Evolutionary conservation across 805 yeast genomes (phyloP).

Genomic region (Hanseniaspora meyeri): DNA sequence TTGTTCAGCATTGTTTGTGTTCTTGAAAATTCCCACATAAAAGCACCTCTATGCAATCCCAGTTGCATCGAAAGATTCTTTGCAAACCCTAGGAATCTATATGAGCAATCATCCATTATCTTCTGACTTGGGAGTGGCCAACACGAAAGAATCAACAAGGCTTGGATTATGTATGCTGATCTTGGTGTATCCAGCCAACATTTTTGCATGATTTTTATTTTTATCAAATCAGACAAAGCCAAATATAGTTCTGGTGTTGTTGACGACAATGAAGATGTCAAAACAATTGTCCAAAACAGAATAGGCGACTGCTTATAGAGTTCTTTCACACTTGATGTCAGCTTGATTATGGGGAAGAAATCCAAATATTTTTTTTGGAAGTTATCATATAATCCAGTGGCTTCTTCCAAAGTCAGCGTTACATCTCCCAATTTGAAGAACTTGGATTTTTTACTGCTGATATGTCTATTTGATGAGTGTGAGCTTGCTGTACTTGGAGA

Average conservation of each 20-base stretch:
- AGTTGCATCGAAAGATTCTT: slow-evolving; percentile 72
- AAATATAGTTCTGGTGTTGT: slow-evolving; percentile 76
- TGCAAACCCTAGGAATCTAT: slow-evolving; percentile 78
- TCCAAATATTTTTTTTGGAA: slow-evolving; percentile 62
- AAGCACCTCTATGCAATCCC: slow-evolving; percentile 84
- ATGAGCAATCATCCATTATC: slow-evolving; percentile 82
- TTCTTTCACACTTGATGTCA: slow-evolving; percentile 44
- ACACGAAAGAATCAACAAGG: slow-evolving; percentile 64
- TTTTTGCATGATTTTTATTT: slow-evolving; percentile 78
- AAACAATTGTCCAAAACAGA: slow-evolving; percentile 80
- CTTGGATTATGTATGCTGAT: slow-evolving; percentile 87
- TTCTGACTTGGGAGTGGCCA: slow-evolving; percentile 94
- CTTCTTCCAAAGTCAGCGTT: slow-evolving; percentile 49
- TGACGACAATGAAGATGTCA: slow-evolving; percentile 75
- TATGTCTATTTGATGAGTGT: neutral
- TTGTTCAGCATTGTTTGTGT: slow-evolving; percentile 70
- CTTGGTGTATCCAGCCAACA: slow-evolving; percentile 91
- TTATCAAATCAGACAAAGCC: slow-evolving; percentile 62
- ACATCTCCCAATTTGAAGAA: slow-evolving; percentile 74
- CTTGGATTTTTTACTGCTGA: slow-evolving; percentile 25
- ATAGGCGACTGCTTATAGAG: slow-evolving; percentile 72
- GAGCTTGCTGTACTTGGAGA: slow-evolving; percentile 9
- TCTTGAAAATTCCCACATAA: slow-evolving; percentile 79
- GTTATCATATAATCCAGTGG: slow-evolving; percentile 56
- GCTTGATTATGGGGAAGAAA: slow-evolving; percentile 60